These are phyloP conservation scores for Leucosporidium scottii DNA, from an alignment of 768 basidiomycete species.

Conservation along the genomic window DNA sequence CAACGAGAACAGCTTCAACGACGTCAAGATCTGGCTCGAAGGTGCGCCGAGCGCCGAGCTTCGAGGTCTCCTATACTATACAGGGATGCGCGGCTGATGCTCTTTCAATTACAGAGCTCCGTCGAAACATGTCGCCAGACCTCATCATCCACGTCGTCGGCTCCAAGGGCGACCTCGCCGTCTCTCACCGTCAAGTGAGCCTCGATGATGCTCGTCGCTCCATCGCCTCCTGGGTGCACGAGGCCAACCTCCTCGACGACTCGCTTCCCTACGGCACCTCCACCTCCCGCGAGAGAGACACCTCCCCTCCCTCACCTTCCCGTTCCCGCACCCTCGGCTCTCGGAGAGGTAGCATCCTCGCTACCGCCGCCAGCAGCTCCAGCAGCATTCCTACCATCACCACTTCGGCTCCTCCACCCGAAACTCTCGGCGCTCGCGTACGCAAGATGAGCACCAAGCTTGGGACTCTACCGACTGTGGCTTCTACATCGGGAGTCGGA, in stretches of 20 bases:
- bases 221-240: constrained; percentile 1
- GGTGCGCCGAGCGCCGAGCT: constrained; percentile 47
- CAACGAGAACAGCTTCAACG: constrained; percentile 76
- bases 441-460: constrained; percentile 3
- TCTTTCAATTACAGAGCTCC: constrained; percentile 38
- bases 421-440: not conserved
- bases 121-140: constrained; percentile 47
- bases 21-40: constrained; percentile 81
- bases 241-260: not conserved
- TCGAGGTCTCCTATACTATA: too few relatives aligned
- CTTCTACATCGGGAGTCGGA: not conserved
- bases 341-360: not conserved
- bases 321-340: not conserved
- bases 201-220: constrained; percentile 13
- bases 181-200: constrained; percentile 65
- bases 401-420: not conserved
- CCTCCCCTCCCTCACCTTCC: not conserved
- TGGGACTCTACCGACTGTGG: not conserved
- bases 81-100: too few relatives aligned
- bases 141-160: constrained; percentile 93
- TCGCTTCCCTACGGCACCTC: not conserved
- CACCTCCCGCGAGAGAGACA: not conserved
- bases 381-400: constrained; percentile 5
- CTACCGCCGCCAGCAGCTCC: not conserved
- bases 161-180: constrained; percentile 61